These are phyloP conservation scores for Durotheca rogersii DNA, from an alignment of 495 filamentous ascomycete species.

Conservation along the genomic window DNA sequence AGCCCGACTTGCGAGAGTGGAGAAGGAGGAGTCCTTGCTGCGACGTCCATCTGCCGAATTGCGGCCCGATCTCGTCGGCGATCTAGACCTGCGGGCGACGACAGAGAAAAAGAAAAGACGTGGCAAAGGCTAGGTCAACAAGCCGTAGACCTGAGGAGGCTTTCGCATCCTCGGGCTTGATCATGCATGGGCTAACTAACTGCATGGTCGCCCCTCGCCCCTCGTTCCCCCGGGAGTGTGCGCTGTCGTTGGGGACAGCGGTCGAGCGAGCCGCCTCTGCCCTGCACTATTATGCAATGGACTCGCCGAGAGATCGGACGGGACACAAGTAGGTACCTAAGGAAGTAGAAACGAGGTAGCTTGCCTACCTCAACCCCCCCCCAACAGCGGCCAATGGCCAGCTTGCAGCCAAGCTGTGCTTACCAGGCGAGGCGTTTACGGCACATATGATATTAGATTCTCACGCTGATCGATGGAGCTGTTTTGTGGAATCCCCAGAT, in stretches of 20 bases:
- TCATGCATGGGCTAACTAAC: conserved; percentile 2
- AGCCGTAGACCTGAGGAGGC: conserved; percentile 14
- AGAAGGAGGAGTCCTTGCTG: conserved; percentile 4
- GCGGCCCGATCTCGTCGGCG: conserved; percentile 19
- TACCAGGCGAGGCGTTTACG: background rate
- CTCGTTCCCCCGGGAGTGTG: conserved; percentile 6
- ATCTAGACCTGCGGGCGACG: conserved; percentile 1
- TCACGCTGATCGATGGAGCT: background rate
- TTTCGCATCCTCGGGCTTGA: conserved; percentile 6
- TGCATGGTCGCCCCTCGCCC: no score
- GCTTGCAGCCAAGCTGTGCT: background rate
- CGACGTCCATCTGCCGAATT: conserved; percentile 9
- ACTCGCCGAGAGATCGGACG: no score
- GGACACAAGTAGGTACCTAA: background rate
- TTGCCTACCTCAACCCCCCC: background rate
- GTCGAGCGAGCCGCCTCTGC: conserved; percentile 4
- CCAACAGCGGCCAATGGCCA: background rate
- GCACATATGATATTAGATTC: no score
- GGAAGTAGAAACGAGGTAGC: background rate
- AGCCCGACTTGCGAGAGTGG: conserved; percentile 2
- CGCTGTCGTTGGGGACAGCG: conserved; percentile 1
- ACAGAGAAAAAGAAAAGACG: conserved; percentile 8
- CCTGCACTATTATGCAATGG: no score
- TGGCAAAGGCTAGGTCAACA: conserved; percentile 12
- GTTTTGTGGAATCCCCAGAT: background rate